Conservation (phyloP, 768 basidiomycete species). For the Rickenella mellea region DNA sequence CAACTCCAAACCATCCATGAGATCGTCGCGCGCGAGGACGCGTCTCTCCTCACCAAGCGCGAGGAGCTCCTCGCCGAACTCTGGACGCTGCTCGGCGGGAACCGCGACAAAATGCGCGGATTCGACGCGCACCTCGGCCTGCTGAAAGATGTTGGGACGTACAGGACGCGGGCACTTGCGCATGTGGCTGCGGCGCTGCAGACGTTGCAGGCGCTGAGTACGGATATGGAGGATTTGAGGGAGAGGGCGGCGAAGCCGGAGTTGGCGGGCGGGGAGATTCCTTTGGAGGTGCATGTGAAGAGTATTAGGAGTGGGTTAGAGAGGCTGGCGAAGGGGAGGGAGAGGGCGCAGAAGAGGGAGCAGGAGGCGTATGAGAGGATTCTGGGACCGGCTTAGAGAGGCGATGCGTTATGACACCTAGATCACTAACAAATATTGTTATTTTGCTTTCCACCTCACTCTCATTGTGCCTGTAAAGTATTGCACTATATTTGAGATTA, state of each 20-base stretch:
- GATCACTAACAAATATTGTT: too few relatives aligned
- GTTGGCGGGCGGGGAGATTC: conserved; percentile 46
- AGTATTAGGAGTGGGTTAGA: conserved; percentile 59
- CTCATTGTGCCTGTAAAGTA: too few relatives aligned
- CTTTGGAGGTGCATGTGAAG: conserved; percentile 67
- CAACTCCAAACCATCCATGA: conserved; percentile 48
- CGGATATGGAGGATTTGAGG: conserved; percentile 69
- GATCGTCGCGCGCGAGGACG: conserved; percentile 49
- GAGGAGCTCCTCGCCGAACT: conserved; percentile 52
- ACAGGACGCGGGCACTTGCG: conserved; percentile 49
- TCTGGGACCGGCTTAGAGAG: too few relatives aligned
- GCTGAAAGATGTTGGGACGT: conserved; percentile 44
- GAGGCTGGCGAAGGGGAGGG: conserved; percentile 47
- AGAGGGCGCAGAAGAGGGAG: conserved; percentile 38
- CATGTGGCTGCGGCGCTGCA: conserved; percentile 63
- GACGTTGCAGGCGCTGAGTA: conserved; percentile 51
- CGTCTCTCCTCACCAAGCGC: conserved; percentile 30
- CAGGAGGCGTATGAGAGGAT: conserved; percentile 21
- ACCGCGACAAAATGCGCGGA: conserved; percentile 36
- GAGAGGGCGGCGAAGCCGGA: conserved; percentile 64
- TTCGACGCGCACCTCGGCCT: conserved; percentile 43
- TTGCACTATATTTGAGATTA: too few relatives aligned
- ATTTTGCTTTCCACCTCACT: too few relatives aligned
- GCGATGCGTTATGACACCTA: too few relatives aligned
- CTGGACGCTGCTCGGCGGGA: conserved; percentile 65